phyloP scores from a whole-genome alignment of 164 flowering plant genomes.

The Stephania japonica region DNA sequence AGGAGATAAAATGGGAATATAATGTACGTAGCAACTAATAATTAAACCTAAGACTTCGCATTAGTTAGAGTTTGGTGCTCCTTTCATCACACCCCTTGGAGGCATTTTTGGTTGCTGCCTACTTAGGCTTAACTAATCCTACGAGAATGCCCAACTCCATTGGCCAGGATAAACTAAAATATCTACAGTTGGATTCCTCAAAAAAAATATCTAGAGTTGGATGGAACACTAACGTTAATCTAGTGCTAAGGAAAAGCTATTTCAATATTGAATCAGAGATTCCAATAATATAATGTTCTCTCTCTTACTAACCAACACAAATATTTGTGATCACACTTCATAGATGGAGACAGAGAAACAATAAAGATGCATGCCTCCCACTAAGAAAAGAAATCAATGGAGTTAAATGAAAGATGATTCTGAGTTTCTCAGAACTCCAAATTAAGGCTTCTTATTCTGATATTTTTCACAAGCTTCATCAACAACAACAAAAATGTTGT shows the following conservation, averaged over 20 bases:
- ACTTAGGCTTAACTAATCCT: no score
- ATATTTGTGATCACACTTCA: background rate
- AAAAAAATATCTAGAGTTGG: no score
- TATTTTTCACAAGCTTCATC: background rate
- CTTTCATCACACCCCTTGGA: no score
- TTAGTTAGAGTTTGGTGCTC: no score
- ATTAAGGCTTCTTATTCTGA: background rate
- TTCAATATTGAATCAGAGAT: background rate
- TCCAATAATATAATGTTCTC: background rate
- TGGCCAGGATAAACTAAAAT: no score
- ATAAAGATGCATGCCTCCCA: slow-evolving; percentile 23
- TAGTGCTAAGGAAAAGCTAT: background rate
- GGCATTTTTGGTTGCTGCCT: no score
- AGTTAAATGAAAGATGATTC: background rate
- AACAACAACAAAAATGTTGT: background rate
- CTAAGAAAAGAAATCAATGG: slow-evolving; percentile 9
- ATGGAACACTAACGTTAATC: no score
- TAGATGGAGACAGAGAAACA: background rate
- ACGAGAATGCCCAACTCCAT: no score
- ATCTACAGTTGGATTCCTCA: no score
- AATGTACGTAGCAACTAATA: no score
- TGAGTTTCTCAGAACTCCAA: background rate
- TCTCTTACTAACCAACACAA: background rate
- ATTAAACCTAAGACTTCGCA: no score
- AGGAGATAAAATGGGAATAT: no score